Evolutionary conservation across 305 asterid species (phyloP), one percentile per base, ranked within the genome.

Genomic region (Rubia peregrina): DNA sequence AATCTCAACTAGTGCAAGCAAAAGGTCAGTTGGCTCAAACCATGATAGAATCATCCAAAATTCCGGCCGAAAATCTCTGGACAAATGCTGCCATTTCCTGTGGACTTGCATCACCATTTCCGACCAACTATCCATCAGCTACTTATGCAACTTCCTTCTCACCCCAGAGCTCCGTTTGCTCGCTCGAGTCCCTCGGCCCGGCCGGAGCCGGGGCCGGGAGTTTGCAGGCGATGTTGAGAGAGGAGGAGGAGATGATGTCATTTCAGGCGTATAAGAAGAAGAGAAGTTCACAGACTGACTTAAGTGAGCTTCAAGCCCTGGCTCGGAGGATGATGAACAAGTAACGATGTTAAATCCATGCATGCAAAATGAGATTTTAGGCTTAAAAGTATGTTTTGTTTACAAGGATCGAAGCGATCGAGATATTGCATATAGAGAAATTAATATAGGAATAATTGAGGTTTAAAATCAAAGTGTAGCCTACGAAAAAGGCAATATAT

Each of bases 251-350:
- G 14, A 65, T 65, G 69, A 67, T 61, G 5, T 55, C 64, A 1
- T 76, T 71, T 51, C 85, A 73, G 61, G 66, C 74, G 11, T 73
- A 66, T 72, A n/a, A 61, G 4, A 78, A 48, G 84, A 91, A 80
- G 80, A 86, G 90, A 63, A 77, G 85, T 48, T 83, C 96, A 26
- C 89, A 82, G 76, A 81, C 85, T 19, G 96, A 89, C 21, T 36
- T 89, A 80, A 83, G 85, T 67, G 98, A 92, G 80, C 95, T 90
- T 55, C 96, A 91, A 77, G 92, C 88, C 55, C 77, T 91, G 80
- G 98, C 98, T 72, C 76, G 85, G 19, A 80, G 95, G 73, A 78
- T 73, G 75, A 78, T 78, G 78, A 74, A 71, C 65, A 67, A 70
- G 33, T 70, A 48, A 59, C 2, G 3, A 13, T 3, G 9, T 6